These are phyloP conservation scores for Isabelozyma gotoi DNA, from an alignment of 805 yeast species.

Conservation along the genomic window DNA sequence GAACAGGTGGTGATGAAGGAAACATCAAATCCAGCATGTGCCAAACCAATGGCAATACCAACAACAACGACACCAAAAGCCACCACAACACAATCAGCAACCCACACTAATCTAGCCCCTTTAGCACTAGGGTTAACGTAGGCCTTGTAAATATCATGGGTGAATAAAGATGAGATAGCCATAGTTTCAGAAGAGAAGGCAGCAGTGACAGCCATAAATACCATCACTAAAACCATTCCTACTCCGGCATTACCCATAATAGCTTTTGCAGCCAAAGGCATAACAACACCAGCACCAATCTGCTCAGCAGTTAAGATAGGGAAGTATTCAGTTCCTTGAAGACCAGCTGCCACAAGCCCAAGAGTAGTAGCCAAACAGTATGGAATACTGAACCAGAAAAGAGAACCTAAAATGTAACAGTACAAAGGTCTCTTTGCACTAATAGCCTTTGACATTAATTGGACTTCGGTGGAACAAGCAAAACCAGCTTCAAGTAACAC, in stretches of 20 bases:
- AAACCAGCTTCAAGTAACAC: conserved; percentile 20
- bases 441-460: neutral
- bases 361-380: conserved; percentile 76
- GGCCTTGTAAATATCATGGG: conserved; percentile 81
- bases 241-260: conserved; percentile 87
- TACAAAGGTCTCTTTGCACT: conserved; percentile 48
- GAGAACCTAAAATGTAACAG: conserved; percentile 84
- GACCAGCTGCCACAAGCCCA: conserved; percentile 78
- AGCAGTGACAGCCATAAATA: conserved; percentile 90
- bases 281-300: conserved; percentile 76
- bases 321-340: conserved; percentile 68
- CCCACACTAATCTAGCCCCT: conserved; percentile 67
- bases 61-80: conserved; percentile 52
- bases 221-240: conserved; percentile 71
- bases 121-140: conserved; percentile 77
- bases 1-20: neutral
- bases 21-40: conserved; percentile 56
- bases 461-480: conserved; percentile 16
- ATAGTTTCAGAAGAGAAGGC: conserved; percentile 91
- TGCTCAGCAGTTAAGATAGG: conserved; percentile 73
- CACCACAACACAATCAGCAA: conserved; percentile 66
- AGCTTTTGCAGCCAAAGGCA: conserved; percentile 79
- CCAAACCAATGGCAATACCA: conserved; percentile 77
- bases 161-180: conserved; percentile 79
- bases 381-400: conserved; percentile 91